Base-by-base conservation (phyloP, 495 filamentous ascomycete genomes). In the Hypoxylon subgilvum region DNA sequence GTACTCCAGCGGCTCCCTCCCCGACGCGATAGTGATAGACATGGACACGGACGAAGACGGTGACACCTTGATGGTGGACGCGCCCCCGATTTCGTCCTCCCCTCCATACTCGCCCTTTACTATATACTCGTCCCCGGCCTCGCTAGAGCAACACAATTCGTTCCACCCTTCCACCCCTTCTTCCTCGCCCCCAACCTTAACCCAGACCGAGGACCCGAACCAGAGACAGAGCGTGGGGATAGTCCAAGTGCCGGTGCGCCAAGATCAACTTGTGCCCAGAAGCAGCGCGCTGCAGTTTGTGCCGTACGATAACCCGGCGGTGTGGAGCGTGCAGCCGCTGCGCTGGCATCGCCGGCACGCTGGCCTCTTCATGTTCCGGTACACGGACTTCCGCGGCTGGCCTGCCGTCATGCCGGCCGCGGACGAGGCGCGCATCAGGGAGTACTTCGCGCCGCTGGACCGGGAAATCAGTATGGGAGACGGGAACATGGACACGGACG, bases 231-330 rank as follows among this genome's bases (percentile, higher is more conserved):
- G 0, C 10, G 16, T 2, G 16, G 30, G 1, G 19, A 30, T 58
- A 19, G 44, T 64, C 13, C 36, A 48, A 7, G 3, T 64, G 9
- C 61, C 61, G 13, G 54, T 64, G 16, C 18, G 41, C 16, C 39
- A 23, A n/a, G n/a, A n/a, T n/a, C n/a, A n/a, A n/a, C n/a, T n/a
- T n/a, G n/a, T n/a, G n/a, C n/a, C n/a, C n/a, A n/a, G n/a, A n/a
- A n/a, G n/a, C n/a, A n/a, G n/a, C n/a, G n/a, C n/a, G n/a, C 8
- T 53, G 23, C 32, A 49, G 0, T 57, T 54, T 16, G 44, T 63
- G 5, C 57, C 67, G 4, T 65, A 62, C 34, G 62, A 66, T 9
- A 52, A 68, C 38, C 68, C 66, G 7, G 60, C 63, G 12, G 54
- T 63, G 7, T 52, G 57, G 18, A 55, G 50, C 17, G 63, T 71